A percentile compares a stretch with the other conserved stretches of the same genome.
Evolutionary conservation across 371 early-diverging fungal species (phyloP).

Genomic region (Apophysomyces ossiformis): DNA sequence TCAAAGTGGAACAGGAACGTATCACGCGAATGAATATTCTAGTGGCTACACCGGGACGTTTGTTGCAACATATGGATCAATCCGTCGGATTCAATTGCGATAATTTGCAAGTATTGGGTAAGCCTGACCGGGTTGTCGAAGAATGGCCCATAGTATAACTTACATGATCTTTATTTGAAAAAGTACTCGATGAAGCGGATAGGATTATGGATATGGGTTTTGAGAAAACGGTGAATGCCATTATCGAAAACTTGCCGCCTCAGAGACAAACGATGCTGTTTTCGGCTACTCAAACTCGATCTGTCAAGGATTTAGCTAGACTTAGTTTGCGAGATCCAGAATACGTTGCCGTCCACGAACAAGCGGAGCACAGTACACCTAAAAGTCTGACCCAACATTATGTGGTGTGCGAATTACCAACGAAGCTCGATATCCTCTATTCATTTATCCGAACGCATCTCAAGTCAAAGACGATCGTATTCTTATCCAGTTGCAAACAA

Average conservation of each 20-base stretch:
- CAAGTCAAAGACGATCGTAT: slow-evolving; percentile 69
- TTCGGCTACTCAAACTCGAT: slow-evolving; percentile 96
- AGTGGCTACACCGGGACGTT: slow-evolving; percentile 97
- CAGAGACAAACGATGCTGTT: slow-evolving; percentile 93
- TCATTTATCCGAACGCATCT: slow-evolving; percentile 94
- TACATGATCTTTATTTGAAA: neutral
- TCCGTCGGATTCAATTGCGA: slow-evolving; percentile 89
- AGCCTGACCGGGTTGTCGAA: slow-evolving; percentile 1
- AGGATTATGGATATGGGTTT: slow-evolving; percentile 96
- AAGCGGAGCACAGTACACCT: slow-evolving; percentile 83
- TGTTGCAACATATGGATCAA: slow-evolving; percentile 98
- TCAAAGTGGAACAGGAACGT: slow-evolving; percentile 88
- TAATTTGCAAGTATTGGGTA: slow-evolving; percentile 81
- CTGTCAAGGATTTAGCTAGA: slow-evolving; percentile 91
- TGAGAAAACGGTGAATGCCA: slow-evolving; percentile 92
- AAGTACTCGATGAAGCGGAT: slow-evolving; percentile 99
- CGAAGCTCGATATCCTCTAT: slow-evolving; percentile 91
- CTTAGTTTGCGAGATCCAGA: slow-evolving; percentile 90
- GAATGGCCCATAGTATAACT: neutral
- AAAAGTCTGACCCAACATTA: slow-evolving; percentile 83
- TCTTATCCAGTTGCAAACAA: slow-evolving; percentile 52
- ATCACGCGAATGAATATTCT: slow-evolving; percentile 92
- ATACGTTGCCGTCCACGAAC: slow-evolving; percentile 94
- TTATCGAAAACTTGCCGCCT: slow-evolving; percentile 88
- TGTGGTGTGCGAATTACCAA: slow-evolving; percentile 76